phyloP scores from a whole-genome alignment of 2,329 filamentous ascomycete species.

The Hypoxylon sp. region DNA sequence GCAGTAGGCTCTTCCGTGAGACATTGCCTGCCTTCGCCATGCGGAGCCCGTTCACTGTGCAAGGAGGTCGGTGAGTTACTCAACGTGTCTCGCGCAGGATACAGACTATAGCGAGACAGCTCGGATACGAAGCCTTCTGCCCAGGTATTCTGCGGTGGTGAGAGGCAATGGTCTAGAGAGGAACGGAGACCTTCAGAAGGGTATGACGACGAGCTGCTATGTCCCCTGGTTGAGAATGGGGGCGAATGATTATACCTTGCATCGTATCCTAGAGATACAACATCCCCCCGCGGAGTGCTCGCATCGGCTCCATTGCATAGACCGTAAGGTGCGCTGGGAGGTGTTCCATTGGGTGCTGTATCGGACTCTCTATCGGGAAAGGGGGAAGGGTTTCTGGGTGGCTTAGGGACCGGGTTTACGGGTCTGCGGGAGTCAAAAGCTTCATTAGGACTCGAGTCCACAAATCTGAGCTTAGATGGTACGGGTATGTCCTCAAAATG shows the following conservation, averaged over 20 bases:
- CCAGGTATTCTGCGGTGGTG: conserved; percentile 30
- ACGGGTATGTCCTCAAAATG: conserved; percentile 25
- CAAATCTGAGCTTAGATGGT: conserved; percentile 4
- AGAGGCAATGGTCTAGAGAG: conserved; percentile 22
- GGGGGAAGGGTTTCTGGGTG: not conserved
- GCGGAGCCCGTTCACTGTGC: conserved; percentile 4
- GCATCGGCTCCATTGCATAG: not conserved
- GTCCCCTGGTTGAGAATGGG: conserved; percentile 11
- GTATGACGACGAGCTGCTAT: conserved; percentile 40
- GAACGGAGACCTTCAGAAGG: conserved; percentile 43
- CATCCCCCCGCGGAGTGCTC: not conserved
- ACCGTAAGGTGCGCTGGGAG: not conserved
- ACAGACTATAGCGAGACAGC: conserved; percentile 26
- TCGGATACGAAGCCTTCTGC: conserved; percentile 35
- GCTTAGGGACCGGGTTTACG: not conserved
- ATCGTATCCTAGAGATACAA: not conserved
- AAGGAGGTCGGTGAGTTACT: conserved; percentile 15
- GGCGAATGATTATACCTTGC: conserved; percentile 9
- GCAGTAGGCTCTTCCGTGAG: conserved; percentile 37
- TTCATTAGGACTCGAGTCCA: not conserved
- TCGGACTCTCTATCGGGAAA: not conserved
- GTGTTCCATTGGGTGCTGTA: too few species aligned
- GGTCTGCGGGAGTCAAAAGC: conserved; percentile 6
- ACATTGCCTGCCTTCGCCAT: conserved; percentile 18
- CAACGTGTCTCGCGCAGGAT: conserved; percentile 12